Evolutionary conservation across 164 flowering plant species (phyloP), one percentile per base, ranked within the genome.

Genomic region (Umbellularia californica): DNA sequence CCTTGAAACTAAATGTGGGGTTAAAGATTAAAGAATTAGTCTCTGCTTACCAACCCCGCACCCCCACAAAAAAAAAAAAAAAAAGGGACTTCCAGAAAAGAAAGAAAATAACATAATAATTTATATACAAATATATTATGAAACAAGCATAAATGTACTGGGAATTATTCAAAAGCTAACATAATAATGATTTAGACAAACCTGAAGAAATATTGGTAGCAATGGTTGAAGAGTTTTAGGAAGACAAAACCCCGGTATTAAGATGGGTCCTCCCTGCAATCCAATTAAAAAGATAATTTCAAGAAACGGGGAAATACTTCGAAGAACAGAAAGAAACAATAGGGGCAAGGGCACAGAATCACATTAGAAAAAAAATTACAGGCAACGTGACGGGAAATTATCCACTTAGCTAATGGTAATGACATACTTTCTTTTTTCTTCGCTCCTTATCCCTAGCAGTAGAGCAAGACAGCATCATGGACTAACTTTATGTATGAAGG

Each of bases 191-290:
- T 28, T 58, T 67, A 2, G 15, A 68, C 28, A 33, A 88, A 96
- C 99, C 90, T 94, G 99, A 20, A 94, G 97, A 87, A 92, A 96
- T 50, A 96, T 85, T 17, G 99, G 98, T 77, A 94, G 90, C 83
- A 96, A 76, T 55, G 99, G 98, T 79, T 91, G 95, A 79, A 96
- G 97, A 73, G 98, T 93, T 86, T 92, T 96, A 1, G 92, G 95
- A 58, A 96, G 93, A 80, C 97, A 92, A 58, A 96, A 87, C 30
- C 99, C 99, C 78, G 99, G 91, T 77, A 96, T 84, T 52, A 96
- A 79, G 82, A 96, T 87, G 7, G 92, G 90, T 65, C 97, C 99
- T 50, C 98, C 98, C 98, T 94, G 90, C 74, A 82, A 77, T 22
- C 51, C 60, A 70, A 76, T 66, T 20, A 69, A 77, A 33, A 28